These are phyloP conservation scores for Yarrowia bubula DNA, from an alignment of 805 yeast genomes.

Conservation along the genomic window DNA sequence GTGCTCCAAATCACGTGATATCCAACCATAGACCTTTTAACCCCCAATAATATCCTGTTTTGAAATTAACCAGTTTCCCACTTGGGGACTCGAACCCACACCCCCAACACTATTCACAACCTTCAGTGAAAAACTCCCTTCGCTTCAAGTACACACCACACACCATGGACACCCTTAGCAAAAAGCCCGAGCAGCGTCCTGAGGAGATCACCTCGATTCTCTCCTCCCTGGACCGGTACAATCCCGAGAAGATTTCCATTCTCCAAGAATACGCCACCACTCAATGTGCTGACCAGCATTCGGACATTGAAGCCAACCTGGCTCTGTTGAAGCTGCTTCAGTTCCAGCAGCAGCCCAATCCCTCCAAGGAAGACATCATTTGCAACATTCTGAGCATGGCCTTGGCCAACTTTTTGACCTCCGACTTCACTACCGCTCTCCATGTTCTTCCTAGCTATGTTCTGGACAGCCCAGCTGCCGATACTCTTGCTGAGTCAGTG, in stretches of 20 bases:
- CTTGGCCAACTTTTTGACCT: constrained; percentile 43
- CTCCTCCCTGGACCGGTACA: constrained; percentile 47
- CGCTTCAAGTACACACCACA: background rate
- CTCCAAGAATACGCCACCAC: constrained; percentile 46
- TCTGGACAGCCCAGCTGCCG: constrained; percentile 32
- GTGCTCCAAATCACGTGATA: no score
- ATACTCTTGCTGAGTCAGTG: constrained; percentile 34
- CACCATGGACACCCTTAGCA: constrained; percentile 23
- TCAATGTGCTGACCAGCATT: constrained; percentile 43
- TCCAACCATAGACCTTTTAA: no score
- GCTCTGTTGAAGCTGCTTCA: constrained; percentile 48
- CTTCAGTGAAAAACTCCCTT: background rate
- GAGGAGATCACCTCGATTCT: constrained; percentile 44
- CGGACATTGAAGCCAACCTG: constrained; percentile 47
- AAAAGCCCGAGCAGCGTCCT: constrained; percentile 39
- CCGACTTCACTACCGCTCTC: constrained; percentile 47
- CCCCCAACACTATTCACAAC: background rate
- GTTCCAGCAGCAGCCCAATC: constrained; percentile 39
- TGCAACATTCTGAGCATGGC: constrained; percentile 45
- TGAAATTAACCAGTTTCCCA: no score
- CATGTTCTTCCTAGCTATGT: constrained; percentile 48
- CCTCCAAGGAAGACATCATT: constrained; percentile 43
- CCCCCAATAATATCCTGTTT: background rate
- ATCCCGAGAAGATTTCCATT: constrained; percentile 45
- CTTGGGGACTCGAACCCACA: background rate